A percentile compares a stretch with the other conserved stretches of the same genome.
Evolutionary conservation across 2,329 filamentous ascomycete species (phyloP).

Genomic region (Sordariomycetes sp.): DNA sequence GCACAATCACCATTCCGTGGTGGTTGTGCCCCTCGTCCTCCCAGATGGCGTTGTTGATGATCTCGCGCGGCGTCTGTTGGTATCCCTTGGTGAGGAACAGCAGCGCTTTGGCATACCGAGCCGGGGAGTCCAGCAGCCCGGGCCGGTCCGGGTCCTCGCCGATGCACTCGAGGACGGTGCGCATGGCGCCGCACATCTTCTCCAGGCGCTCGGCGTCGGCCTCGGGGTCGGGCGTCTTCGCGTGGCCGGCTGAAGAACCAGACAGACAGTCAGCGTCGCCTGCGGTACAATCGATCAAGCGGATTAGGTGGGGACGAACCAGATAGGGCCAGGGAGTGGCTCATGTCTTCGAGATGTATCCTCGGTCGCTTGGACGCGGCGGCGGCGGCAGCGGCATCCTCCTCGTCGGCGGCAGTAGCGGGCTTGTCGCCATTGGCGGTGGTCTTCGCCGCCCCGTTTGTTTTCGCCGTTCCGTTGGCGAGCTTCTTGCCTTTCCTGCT

Average conservation of each 20-base stretch:
- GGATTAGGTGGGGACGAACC: not conserved
- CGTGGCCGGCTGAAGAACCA: not conserved
- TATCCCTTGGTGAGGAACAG: constrained; percentile 96
- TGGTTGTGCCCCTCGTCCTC: constrained; percentile 73
- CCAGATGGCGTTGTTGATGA: constrained; percentile 91
- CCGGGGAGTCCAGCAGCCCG: constrained; percentile 58
- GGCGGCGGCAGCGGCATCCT: not conserved
- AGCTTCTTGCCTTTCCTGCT: not conserved
- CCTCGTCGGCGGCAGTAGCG: constrained; percentile 3
- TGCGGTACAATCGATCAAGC: not conserved
- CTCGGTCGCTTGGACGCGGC: constrained; percentile 1
- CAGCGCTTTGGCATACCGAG: constrained; percentile 89
- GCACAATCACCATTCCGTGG: constrained; percentile 94
- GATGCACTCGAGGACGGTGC: constrained; percentile 57
- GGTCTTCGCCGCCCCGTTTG: not conserved
- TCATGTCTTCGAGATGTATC: constrained; percentile 1
- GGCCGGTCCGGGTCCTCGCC: constrained; percentile 58
- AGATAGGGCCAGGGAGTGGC: not conserved
- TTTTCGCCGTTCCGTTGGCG: not conserved
- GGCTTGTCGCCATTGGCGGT: not conserved
- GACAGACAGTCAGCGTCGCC: not conserved
- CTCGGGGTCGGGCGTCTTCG: constrained; percentile 17
- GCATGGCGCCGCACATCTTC: constrained; percentile 50
- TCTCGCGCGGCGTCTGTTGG: constrained; percentile 82
- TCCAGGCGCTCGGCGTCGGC: constrained; percentile 40